Conservation (phyloP, 1,139 yeast species). For the Casaregolazyma lundiana region DNA sequence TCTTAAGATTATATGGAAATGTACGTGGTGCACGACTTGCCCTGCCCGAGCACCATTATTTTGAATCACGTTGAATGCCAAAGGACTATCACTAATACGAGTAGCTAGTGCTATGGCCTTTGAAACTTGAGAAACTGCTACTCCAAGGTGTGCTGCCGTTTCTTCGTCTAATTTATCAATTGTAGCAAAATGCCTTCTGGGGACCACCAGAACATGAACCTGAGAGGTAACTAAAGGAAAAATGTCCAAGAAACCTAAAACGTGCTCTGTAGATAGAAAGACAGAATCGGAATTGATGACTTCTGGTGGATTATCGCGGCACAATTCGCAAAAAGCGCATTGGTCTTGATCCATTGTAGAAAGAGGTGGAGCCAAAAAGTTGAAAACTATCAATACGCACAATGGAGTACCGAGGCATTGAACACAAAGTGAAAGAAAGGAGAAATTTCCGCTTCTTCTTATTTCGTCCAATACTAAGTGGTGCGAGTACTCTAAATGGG, state of each 20-base stretch:
- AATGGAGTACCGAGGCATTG: constrained; percentile 10
- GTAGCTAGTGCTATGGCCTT: constrained; percentile 38
- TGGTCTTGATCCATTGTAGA: constrained; percentile 8
- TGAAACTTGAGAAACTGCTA: constrained; percentile 60
- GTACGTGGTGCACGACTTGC: constrained; percentile 85
- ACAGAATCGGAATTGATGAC: constrained; percentile 19
- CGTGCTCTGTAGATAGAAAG: constrained; percentile 26
- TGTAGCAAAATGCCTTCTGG: constrained; percentile 77
- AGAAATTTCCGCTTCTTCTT: background rate
- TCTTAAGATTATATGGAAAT: constrained; percentile 56
- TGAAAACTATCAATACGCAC: constrained; percentile 25
- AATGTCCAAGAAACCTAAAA: constrained; percentile 65
- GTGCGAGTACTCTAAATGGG: constrained; percentile 7
- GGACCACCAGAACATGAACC: constrained; percentile 75
- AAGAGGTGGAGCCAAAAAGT: constrained; percentile 22
- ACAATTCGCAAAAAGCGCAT: constrained; percentile 29
- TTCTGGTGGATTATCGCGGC: constrained; percentile 19
- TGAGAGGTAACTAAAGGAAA: constrained; percentile 60
- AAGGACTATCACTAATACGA: constrained; percentile 44
- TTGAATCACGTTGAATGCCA: constrained; percentile 76
- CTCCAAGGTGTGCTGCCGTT: constrained; percentile 67
- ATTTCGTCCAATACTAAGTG: background rate
- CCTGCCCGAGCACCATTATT: constrained; percentile 87
- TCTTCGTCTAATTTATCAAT: constrained; percentile 65
- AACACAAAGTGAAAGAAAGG: background rate